Conservation (phyloP, 148 eudicot species). For the Rhododendron simsii region DNA sequence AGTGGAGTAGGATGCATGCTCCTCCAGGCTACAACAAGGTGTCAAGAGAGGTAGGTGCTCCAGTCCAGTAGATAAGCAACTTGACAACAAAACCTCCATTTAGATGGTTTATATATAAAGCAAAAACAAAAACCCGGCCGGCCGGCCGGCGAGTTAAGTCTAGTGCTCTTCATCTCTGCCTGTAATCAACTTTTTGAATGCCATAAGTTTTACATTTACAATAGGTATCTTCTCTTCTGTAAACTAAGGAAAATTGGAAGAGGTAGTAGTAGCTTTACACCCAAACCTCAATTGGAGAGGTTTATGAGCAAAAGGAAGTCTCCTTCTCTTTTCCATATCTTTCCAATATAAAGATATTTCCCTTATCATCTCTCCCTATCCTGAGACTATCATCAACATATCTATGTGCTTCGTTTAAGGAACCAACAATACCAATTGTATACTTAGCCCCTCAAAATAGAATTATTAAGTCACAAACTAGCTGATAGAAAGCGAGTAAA, state of each 20-base stretch:
- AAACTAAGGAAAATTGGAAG: neutral
- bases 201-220: neutral
- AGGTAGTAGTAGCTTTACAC: neutral
- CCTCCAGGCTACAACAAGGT: no score
- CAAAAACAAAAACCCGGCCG: neutral
- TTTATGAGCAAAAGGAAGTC: neutral
- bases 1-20: no score
- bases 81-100: neutral
- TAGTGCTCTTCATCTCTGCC: neutral
- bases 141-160: neutral
- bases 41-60: no score
- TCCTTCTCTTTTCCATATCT: constrained; percentile 25
- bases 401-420: constrained; percentile 43
- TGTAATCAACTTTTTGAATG: neutral
- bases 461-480: neutral
- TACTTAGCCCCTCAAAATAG: neutral
- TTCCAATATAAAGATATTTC: constrained; percentile 72
- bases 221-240: neutral
- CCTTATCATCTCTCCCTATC: constrained; percentile 85
- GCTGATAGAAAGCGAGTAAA: neutral
- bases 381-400: constrained; percentile 70
- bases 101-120: neutral
- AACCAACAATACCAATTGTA: neutral
- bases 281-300: neutral
- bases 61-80: neutral